Evolutionary conservation across 1,284 basidiomycete genomes (phyloP).

Genomic region (Waitea zeae): DNA sequence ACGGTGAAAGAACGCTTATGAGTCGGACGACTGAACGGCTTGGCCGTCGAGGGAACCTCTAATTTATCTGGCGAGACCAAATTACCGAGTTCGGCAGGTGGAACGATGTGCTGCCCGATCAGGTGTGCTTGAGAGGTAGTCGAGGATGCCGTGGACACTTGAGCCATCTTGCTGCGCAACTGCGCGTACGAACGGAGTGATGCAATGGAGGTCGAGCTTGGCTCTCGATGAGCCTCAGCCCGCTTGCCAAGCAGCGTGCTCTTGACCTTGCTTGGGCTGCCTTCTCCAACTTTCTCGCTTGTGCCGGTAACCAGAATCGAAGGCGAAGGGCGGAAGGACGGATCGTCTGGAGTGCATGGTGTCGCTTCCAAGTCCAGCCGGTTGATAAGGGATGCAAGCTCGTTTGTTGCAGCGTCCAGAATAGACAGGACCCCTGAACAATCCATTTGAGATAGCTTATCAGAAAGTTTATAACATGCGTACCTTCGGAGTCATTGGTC

Average conservation of each 20-base stretch:
- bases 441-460: slow-evolving; percentile 4
- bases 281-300: slow-evolving; percentile 9
- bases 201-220: slow-evolving; percentile 27
- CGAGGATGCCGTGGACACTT: too few relatives aligned
- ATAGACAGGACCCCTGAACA: slow-evolving; percentile 46
- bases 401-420: slow-evolving; percentile 58
- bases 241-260: slow-evolving; percentile 10
- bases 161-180: slow-evolving; percentile 15
- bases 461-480: slow-evolving; percentile 8
- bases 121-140: slow-evolving; percentile 9
- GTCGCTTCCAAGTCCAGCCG: slow-evolving; percentile 59
- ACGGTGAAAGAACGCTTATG: slow-evolving; percentile 38
- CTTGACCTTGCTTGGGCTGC: slow-evolving; percentile 22
- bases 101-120: slow-evolving; percentile 44
- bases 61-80: slow-evolving; percentile 26
- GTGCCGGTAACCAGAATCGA: slow-evolving; percentile 3
- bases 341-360: slow-evolving; percentile 31
- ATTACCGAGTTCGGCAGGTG: slow-evolving; percentile 25
- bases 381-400: slow-evolving; percentile 58
- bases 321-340: slow-evolving; percentile 18
- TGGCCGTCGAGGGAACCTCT: slow-evolving; percentile 1
- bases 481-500: slow-evolving; percentile 32
- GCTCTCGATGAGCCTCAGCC: slow-evolving; percentile 5
- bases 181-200: slow-evolving; percentile 47
- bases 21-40: neutral